These are phyloP conservation scores for Fusarium aywerte DNA, from an alignment of 2,329 filamentous ascomycete species.

Conservation along the genomic window DNA sequence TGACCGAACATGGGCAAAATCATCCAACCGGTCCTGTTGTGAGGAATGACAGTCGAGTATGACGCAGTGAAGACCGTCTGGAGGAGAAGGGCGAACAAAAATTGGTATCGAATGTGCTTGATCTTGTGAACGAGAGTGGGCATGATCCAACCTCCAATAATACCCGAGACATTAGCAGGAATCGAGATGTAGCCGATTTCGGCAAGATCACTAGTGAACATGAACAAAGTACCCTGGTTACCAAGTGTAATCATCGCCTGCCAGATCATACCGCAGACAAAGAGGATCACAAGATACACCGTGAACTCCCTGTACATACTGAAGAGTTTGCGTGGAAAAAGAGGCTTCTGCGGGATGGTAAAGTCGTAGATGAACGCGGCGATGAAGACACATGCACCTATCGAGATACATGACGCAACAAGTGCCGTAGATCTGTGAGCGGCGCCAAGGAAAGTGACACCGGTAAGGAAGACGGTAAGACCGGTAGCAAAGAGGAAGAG, in stretches of 20 bases:
- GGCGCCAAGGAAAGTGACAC: conserved; percentile 5
- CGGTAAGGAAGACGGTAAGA: conserved; percentile 1
- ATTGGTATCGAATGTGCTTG: conserved; percentile 19
- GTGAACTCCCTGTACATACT: conserved; percentile 15
- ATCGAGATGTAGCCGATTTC: conserved; percentile 9
- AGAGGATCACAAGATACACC: conserved; percentile 7
- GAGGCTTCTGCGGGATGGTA: not conserved
- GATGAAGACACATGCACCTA: conserved; percentile 11
- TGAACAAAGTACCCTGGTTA: conserved; percentile 11
- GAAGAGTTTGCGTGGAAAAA: conserved; percentile 12
- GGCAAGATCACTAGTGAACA: conserved; percentile 13
- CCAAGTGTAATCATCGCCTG: not conserved
- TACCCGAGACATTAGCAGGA: not conserved
- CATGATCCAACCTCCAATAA: conserved; percentile 22
- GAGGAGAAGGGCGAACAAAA: conserved; percentile 6
- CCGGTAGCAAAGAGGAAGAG: conserved; percentile 12
- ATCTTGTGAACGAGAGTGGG: conserved; percentile 15
- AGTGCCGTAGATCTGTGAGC: conserved; percentile 3
- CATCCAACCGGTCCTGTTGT: conserved; percentile 7
- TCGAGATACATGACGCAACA: conserved; percentile 1
- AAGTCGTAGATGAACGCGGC: conserved; percentile 16
- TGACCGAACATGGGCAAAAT: conserved; percentile 15
- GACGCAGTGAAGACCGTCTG: conserved; percentile 12
- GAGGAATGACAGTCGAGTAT: conserved; percentile 2
- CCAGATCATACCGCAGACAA: conserved; percentile 18